phyloP scores from a whole-genome alignment of 1,284 basidiomycete genomes.

The Takashimella koratensis region DNA sequence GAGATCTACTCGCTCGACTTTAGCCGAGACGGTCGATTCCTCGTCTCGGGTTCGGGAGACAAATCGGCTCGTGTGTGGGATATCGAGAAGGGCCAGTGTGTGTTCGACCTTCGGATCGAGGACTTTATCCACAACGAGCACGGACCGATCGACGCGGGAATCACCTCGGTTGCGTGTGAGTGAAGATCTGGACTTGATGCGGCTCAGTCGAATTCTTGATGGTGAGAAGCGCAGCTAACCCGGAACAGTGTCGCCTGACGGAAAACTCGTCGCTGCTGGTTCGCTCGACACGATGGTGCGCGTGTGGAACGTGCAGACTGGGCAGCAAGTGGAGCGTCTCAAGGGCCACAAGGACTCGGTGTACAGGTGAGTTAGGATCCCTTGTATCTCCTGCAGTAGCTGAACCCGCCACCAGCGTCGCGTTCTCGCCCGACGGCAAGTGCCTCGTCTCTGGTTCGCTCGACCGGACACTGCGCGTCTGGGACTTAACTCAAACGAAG shows the following conservation, averaged over 20 bases:
- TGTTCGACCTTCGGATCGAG: slow-evolving; percentile 52
- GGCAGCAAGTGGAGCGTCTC: slow-evolving; percentile 67
- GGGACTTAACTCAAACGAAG: slow-evolving; percentile 62
- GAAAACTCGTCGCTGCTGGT: slow-evolving; percentile 74
- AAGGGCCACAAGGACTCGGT: slow-evolving; percentile 79
- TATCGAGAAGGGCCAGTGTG: slow-evolving; percentile 60
- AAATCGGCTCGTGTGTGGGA: slow-evolving; percentile 88
- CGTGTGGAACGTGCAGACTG: slow-evolving; percentile 77
- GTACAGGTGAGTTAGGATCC: slow-evolving; percentile 51
- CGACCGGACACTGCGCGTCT: slow-evolving; percentile 82
- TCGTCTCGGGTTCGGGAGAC: slow-evolving; percentile 87
- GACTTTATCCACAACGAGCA: slow-evolving; percentile 53
- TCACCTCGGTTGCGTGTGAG: slow-evolving; percentile 56
- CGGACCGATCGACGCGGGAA: slow-evolving; percentile 65
- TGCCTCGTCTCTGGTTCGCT: slow-evolving; percentile 73
- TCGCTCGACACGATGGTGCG: slow-evolving; percentile 78
- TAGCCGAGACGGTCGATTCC: slow-evolving; percentile 70
- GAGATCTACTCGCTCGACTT: slow-evolving; percentile 91
- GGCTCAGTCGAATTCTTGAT: too few species aligned
- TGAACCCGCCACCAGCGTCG: slow-evolving; percentile 54
- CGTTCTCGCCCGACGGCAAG: slow-evolving; percentile 79
- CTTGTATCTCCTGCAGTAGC: background rate
- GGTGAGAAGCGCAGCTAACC: background rate
- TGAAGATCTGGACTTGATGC: background rate
- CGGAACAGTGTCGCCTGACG: slow-evolving; percentile 70